Evolutionary conservation across 2,329 filamentous ascomycete species (phyloP).

Genomic region (Colletotrichum sp.): DNA sequence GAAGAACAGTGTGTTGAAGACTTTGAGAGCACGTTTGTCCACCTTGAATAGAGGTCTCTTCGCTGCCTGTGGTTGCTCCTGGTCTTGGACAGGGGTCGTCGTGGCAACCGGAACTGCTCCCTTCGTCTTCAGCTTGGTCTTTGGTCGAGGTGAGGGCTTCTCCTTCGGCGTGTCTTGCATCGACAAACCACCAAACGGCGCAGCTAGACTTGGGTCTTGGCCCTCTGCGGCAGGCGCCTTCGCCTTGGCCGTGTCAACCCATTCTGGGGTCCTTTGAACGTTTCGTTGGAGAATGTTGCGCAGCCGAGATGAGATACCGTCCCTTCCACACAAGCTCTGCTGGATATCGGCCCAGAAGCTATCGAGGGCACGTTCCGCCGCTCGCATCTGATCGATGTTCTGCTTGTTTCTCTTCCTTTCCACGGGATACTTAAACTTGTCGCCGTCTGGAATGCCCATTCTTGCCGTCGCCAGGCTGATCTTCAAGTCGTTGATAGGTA

Average conservation of each 20-base stretch:
- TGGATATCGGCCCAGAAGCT: slow-evolving; percentile 44
- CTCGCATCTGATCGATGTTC: slow-evolving; percentile 46
- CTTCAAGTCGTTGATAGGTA: slow-evolving; percentile 21
- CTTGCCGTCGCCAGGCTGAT: slow-evolving; percentile 9
- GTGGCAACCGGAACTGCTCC: background rate
- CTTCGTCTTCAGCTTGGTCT: background rate
- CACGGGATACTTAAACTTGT: slow-evolving; percentile 46
- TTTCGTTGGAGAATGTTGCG: slow-evolving; percentile 25
- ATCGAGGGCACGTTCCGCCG: slow-evolving; percentile 53
- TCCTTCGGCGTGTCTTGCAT: background rate
- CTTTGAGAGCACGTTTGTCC: slow-evolving; percentile 35
- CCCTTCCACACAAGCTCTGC: background rate
- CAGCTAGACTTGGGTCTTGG: background rate
- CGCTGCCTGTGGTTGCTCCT: background rate
- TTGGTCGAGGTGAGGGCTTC: background rate
- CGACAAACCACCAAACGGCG: background rate
- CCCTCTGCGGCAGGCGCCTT: background rate
- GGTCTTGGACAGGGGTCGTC: background rate
- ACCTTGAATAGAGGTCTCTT: slow-evolving; percentile 25
- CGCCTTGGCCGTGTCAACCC: slow-evolving; percentile 15
- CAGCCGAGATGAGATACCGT: slow-evolving; percentile 20
- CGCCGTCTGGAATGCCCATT: slow-evolving; percentile 36
- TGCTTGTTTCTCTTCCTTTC: slow-evolving; percentile 50
- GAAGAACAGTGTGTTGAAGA: slow-evolving; percentile 47
- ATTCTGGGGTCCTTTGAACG: slow-evolving; percentile 24